A percentile compares a stretch with the other conserved stretches of the same genome.
phyloP scores from a whole-genome alignment of 2,329 filamentous ascomycete species.

The Microdochium trichocladiopsis region DNA sequence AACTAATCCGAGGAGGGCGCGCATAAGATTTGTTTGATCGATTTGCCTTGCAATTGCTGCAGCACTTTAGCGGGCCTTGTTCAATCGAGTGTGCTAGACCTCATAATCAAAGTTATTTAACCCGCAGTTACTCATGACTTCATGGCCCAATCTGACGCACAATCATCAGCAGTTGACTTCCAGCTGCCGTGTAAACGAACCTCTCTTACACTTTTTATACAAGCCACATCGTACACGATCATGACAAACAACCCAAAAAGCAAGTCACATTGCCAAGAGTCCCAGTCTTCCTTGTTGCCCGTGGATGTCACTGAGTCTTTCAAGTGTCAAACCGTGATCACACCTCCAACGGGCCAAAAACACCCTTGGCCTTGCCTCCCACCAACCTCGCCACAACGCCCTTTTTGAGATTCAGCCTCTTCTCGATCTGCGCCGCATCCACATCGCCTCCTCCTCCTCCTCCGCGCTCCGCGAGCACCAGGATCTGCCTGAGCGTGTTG shows the following conservation, averaged over 20 bases:
- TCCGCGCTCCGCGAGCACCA: conserved; percentile 29
- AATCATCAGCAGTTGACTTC: too few species aligned
- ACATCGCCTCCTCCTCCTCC: conserved; percentile 21
- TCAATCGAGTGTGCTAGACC: too few species aligned
- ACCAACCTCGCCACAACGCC: conserved; percentile 40
- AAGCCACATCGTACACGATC: too few species aligned
- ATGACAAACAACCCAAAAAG: neutral
- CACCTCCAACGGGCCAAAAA: conserved; percentile 30
- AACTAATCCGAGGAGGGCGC: too few species aligned
- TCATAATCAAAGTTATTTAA: neutral
- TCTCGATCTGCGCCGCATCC: conserved; percentile 33
- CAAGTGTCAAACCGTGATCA: too few species aligned
- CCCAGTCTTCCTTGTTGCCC: too few species aligned
- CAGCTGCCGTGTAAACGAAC: neutral
- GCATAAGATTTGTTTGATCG: too few species aligned
- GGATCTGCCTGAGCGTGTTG: conserved; percentile 35
- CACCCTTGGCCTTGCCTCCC: conserved; percentile 14
- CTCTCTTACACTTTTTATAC: conserved; percentile 1
- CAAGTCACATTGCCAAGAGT: conserved; percentile 5
- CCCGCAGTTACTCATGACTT: neutral
- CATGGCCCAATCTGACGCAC: neutral
- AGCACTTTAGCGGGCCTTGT: too few species aligned
- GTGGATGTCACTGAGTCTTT: too few species aligned
- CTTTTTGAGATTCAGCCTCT: conserved; percentile 32
- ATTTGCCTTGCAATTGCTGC: too few species aligned